Evolutionary conservation across 2,329 filamentous ascomycete genomes (phyloP).

Genomic region (Rutstroemia sydowiana): DNA sequence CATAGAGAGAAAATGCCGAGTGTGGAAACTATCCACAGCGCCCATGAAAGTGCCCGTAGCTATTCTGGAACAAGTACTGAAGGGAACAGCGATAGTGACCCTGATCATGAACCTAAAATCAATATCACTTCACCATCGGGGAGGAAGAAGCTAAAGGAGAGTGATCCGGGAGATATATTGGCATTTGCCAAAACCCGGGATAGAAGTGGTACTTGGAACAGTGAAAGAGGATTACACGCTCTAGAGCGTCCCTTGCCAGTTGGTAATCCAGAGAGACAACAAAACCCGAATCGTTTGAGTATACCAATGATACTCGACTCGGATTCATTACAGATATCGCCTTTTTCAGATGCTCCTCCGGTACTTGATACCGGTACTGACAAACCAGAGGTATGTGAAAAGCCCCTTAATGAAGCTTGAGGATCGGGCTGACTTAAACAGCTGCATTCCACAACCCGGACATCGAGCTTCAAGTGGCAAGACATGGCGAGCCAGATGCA

Average conservation of each 20-base stretch:
- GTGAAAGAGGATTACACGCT: slow-evolving; percentile 5
- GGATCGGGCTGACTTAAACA: slow-evolving; percentile 2
- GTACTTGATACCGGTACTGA: not conserved
- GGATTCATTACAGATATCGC: not conserved
- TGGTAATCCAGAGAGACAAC: not conserved
- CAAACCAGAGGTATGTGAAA: slow-evolving; percentile 6
- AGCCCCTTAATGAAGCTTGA: too few relatives aligned
- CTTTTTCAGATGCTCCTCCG: not conserved
- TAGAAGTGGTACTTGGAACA: slow-evolving; percentile 9
- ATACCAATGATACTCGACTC: not conserved
- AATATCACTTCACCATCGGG: not conserved
- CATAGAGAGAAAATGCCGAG: slow-evolving; percentile 10
- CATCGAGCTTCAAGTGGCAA: slow-evolving; percentile 19
- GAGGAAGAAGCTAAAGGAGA: not conserved
- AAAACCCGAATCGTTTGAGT: not conserved
- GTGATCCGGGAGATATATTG: not conserved
- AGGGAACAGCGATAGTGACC: slow-evolving; percentile 12
- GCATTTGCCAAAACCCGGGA: slow-evolving; percentile 9
- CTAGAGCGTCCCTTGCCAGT: not conserved
- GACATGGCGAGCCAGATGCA: slow-evolving; percentile 12
- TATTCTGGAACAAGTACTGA: slow-evolving; percentile 20
- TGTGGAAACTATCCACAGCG: slow-evolving; percentile 15
- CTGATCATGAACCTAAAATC: not conserved
- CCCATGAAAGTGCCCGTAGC: slow-evolving; percentile 25
- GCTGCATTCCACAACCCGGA: slow-evolving; percentile 3